Percentiles rank a stretch among this genome's conserved stretches.
These are phyloP conservation scores for Paecilomyces sp. DNA, from an alignment of 2,329 filamentous ascomycete species.

Conservation along the genomic window DNA sequence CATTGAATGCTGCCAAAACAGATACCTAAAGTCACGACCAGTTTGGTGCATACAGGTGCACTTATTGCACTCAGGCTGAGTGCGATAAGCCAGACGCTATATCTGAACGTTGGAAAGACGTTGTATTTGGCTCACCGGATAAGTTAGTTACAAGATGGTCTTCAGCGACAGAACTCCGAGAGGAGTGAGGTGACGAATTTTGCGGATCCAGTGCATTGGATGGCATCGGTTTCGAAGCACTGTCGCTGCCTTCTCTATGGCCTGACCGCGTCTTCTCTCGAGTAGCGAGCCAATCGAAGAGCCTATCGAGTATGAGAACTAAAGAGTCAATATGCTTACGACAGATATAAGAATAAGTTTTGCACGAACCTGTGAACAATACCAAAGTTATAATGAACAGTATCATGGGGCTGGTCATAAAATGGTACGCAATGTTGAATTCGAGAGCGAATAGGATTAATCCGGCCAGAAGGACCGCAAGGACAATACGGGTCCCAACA, in stretches of 20 bases:
- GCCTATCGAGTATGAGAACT: constrained; percentile 28
- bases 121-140: neutral
- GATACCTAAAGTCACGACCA: too few species aligned
- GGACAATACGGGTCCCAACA: constrained; percentile 18
- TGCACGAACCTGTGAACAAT: constrained; percentile 21
- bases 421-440: constrained; percentile 28
- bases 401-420: constrained; percentile 35
- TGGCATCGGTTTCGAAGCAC: neutral
- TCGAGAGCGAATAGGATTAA: constrained; percentile 22
- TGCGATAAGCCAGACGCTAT: neutral
- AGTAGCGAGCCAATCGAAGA: constrained; percentile 21
- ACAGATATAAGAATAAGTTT: neutral
- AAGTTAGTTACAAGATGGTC: neutral
- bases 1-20: too few species aligned
- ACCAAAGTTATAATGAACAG: constrained; percentile 26
- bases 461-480: constrained; percentile 20
- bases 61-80: neutral
- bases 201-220: neutral
- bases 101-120: neutral
- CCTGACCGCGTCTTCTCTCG: constrained; percentile 15
- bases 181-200: neutral
- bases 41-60: neutral
- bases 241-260: constrained; percentile 17
- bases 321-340: constrained; percentile 7
- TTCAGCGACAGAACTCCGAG: neutral